Base-by-base conservation (phyloP, 2,329 filamentous ascomycete genomes). In the Calonectria multiphialidica region DNA sequence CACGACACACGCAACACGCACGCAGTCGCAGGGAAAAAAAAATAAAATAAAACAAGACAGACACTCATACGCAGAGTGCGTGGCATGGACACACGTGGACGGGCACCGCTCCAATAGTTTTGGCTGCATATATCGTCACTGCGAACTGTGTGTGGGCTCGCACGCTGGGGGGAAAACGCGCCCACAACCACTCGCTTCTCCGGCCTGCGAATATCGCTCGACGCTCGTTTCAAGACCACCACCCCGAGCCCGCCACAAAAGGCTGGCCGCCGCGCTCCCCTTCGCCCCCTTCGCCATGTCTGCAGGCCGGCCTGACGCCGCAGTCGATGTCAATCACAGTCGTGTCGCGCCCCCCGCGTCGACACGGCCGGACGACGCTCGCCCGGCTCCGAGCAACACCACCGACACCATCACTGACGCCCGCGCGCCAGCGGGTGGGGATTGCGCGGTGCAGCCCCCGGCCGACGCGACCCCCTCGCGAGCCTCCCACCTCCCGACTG, bases 391-490 rank as follows among this genome's bases (percentile, higher is more conserved):
- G 53, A 47, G 42, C 35, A 59, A 49, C 35, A 44, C 37, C 50
- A 50, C 72, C 62, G 72, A 73, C 68, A 76, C 64, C 67, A 66
- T 62, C 59, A 66, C 72, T 61, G 68, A 63, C 76, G 70, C 77
- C 50, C 40, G 37, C 71, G 62, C 53, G 74, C 77, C 77, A 77
- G 71, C 59, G 63, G 74, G 78, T 75, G 79, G 78, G 77, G 75
- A 79, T 77, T 69, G 74, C 72, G 79, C 77, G 72, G 76, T 78
- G 66, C 74, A 72, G 71, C 72, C 68, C 68, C 72, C 71, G 62
- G 68, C 70, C 74, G 76, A 79, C 78, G 75, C 78, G 67, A 66
- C 53, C 74, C 63, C 76, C 72, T 77, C 75, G 73, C 77, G 74
- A 74, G 72, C 69, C 72, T 78, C 72, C 50, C 75, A 73, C 55